A percentile compares a stretch with the other conserved stretches of the same genome.
phyloP scores from a whole-genome alignment of 108 stramenopile genomes.

The Skeletonema tropicum region DNA sequence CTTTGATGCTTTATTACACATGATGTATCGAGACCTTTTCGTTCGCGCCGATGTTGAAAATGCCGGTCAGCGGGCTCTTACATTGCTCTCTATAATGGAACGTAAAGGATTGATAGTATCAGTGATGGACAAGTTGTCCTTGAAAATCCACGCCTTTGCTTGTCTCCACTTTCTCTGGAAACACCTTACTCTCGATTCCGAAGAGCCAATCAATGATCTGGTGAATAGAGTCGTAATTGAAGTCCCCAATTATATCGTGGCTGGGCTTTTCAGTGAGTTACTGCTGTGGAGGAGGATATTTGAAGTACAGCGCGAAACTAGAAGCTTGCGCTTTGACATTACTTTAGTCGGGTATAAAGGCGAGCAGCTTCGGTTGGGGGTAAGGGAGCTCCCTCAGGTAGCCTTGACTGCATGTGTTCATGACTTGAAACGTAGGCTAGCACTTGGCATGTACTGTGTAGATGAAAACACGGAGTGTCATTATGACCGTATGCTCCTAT shows the following conservation, averaged over 20 bases:
- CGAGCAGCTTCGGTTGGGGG: no score
- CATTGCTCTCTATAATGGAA: not conserved
- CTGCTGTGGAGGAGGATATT: no score
- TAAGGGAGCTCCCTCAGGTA: no score
- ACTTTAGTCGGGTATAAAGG: no score
- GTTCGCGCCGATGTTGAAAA: not conserved
- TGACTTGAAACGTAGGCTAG: not conserved
- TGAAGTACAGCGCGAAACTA: no score
- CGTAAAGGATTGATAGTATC: not conserved
- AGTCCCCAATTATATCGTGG: not conserved
- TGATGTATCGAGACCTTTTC: not conserved
- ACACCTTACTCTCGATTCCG: not conserved
- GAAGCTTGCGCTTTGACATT: no score
- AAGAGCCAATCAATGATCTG: not conserved
- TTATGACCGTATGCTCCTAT: slow-evolving; percentile 9
- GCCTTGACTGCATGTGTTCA: not conserved
- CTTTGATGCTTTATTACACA: not conserved
- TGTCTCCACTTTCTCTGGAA: not conserved
- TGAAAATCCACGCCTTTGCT: not conserved
- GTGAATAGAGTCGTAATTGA: no score
- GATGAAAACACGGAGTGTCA: no score
- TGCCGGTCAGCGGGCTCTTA: not conserved
- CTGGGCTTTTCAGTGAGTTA: not conserved
- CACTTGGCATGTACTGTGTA: no score
- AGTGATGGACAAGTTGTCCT: not conserved